Evolutionary conservation across 768 basidiomycete genomes (phyloP), one percentile per base, ranked within the genome.

Genomic region (Pulveroboletus sp.): DNA sequence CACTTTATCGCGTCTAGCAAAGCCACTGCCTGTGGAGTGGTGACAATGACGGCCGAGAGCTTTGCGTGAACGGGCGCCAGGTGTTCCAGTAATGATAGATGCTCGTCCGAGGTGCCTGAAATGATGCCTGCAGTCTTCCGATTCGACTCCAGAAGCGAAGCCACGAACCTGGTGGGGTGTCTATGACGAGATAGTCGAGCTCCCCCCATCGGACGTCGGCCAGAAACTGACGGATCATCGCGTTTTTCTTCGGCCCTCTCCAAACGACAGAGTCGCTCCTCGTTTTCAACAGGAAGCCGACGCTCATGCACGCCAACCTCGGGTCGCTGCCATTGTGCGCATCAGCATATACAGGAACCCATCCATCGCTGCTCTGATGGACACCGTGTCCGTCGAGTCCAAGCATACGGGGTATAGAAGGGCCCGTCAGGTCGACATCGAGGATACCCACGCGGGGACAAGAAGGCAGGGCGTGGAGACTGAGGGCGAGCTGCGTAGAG

Each of bases 181-280:
- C 94, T 41, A 96, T 84, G 47, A 97, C 78, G 47, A 97, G 76
- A 72, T 89, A 95, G 66, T 97, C 93, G 50, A 95, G 74, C 37
- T 90, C 84, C 40, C 91, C 93, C 93, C 93, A 97, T 56, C 90
- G 73, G n/a, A 96, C 93, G 58, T 97, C 91, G 59, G 83, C 83
- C 65, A 96, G 68, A 66, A 97, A 96, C 72, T 97, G 94, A 62
- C 92, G 75, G 59, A 97, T 95, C 93, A 96, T 96, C 50, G 87
- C 94, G 59, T 94, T 94, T 77, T 96, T 97, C 76, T 96, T 98
- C 42, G 96, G 96, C 0, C 96, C 96, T 62, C 96, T 74, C 96
- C 96, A 99, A 2, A 99, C 91, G 40, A 99, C 93, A 15, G 90
- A 91, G 64, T 98, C 94, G 18, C 84, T 86, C 63, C 84, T 85